Evolutionary conservation across 2,329 filamentous ascomycete genomes (phyloP).

Genomic region (Dactylellina sp.): DNA sequence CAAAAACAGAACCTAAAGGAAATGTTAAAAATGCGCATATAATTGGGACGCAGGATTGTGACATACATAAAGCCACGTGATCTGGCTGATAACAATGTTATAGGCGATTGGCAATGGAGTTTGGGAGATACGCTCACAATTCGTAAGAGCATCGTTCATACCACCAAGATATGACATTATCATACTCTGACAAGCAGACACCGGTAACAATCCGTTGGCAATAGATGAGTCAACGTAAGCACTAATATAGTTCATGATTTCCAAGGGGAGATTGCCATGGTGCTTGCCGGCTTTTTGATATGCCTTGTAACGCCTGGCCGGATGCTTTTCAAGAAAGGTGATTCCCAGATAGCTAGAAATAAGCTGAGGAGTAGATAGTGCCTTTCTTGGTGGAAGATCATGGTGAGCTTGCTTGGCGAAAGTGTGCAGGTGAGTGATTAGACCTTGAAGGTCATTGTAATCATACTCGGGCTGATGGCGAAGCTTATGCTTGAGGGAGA

Average conservation of each 20-base stretch:
- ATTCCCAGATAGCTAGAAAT: slow-evolving; percentile 75
- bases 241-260: slow-evolving; percentile 79
- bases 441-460: slow-evolving; percentile 77
- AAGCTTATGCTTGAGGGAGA: slow-evolving; percentile 83
- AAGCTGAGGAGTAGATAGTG: slow-evolving; percentile 18
- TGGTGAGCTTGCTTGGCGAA: slow-evolving; percentile 74
- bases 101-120: slow-evolving; percentile 85
- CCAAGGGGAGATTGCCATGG: slow-evolving; percentile 82
- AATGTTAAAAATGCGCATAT: neutral
- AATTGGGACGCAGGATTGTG: neutral
- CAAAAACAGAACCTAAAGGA: slow-evolving; percentile 67
- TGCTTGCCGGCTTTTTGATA: slow-evolving; percentile 70
- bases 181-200: slow-evolving; percentile 72
- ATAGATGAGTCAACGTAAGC: slow-evolving; percentile 74
- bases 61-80: slow-evolving; percentile 82
- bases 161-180: slow-evolving; percentile 68
- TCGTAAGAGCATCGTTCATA: slow-evolving; percentile 77
- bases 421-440: slow-evolving; percentile 79
- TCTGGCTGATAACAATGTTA: slow-evolving; percentile 86
- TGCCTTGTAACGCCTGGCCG: slow-evolving; percentile 79
- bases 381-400: slow-evolving; percentile 65
- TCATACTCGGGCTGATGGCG: slow-evolving; percentile 84
- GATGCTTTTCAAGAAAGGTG: slow-evolving; percentile 80
- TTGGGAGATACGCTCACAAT: slow-evolving; percentile 70
- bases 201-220: slow-evolving; percentile 68